Evolutionary conservation across 202 grass and related monocot species (phyloP).

Genomic region (Setaria italica): DNA sequence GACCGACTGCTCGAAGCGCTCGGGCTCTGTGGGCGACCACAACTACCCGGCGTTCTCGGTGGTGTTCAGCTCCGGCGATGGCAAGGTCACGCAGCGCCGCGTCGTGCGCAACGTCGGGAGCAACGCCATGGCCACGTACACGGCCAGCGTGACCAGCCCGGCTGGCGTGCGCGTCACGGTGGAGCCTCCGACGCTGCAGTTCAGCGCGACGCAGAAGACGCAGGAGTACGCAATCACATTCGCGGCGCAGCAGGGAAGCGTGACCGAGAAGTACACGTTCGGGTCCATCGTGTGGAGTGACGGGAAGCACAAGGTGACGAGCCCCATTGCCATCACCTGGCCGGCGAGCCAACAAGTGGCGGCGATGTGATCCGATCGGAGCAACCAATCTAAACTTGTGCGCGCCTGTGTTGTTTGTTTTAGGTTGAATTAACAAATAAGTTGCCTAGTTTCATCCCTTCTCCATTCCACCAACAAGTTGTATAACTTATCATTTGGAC

Average conservation of each 20-base stretch:
- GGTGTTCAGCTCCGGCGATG: conserved; percentile 10
- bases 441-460: not conserved
- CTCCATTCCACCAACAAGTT: not conserved
- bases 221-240: conserved; percentile 35
- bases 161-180: conserved; percentile 8
- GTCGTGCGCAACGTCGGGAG: conserved; percentile 47
- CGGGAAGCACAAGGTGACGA: conserved; percentile 45
- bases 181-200: conserved; percentile 12
- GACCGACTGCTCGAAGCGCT: conserved; percentile 34
- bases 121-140: conserved; percentile 22
- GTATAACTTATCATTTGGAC: not conserved
- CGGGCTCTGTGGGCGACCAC: conserved; percentile 17
- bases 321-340: conserved; percentile 43
- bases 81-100: conserved; percentile 29
- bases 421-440: not conserved
- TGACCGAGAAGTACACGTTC: conserved; percentile 24
- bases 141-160: conserved; percentile 2
- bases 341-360: conserved; percentile 32
- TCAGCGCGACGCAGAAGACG: conserved; percentile 3
- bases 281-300: conserved; percentile 54
- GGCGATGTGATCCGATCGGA: conserved; percentile 19
- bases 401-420: not conserved
- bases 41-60: conserved; percentile 58
- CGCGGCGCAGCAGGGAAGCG: not conserved
- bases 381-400: too few relatives aligned